A percentile compares a stretch with the other conserved stretches of the same genome.
Conservation (phyloP, 805 yeast genomes). For the Zygotorulaspora florentina region DNA sequence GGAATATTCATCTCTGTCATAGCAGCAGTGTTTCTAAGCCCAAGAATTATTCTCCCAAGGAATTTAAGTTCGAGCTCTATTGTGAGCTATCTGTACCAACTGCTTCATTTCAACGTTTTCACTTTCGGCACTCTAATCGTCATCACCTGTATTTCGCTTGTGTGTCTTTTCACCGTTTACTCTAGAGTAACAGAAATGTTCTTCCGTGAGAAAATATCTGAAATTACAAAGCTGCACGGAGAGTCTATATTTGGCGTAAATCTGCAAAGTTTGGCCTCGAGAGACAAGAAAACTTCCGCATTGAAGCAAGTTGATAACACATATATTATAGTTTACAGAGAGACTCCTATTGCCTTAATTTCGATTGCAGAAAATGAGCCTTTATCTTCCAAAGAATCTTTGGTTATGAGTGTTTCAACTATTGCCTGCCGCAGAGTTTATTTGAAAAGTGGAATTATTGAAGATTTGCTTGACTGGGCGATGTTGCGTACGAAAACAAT, state of each 20-base stretch:
- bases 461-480: conserved; percentile 62
- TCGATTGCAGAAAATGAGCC: conserved; percentile 44
- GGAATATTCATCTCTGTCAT: conserved; percentile 24
- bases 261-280: conserved; percentile 16
- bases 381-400: conserved; percentile 39
- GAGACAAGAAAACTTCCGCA: conserved; percentile 26
- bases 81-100: conserved; percentile 22
- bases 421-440: conserved; percentile 67
- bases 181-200: conserved; percentile 45
- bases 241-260: conserved; percentile 48
- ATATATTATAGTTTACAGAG: conserved; percentile 56
- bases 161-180: conserved; percentile 38
- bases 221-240: conserved; percentile 37
- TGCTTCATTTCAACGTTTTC: conserved; percentile 21
- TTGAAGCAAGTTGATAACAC: conserved; percentile 45
- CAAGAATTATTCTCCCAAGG: conserved; percentile 22
- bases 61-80: conserved; percentile 17
- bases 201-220: conserved; percentile 40
- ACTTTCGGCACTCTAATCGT: conserved; percentile 15
- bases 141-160: conserved; percentile 25
- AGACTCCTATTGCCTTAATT: conserved; percentile 65
- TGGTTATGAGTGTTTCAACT: conserved; percentile 51
- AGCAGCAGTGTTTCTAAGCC: conserved; percentile 20
- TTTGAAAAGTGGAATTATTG: conserved; percentile 56
- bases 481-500: conserved; percentile 41